Evolutionary conservation across 164 flowering plant genomes (phyloP).

Genomic region (Santalum album): DNA sequence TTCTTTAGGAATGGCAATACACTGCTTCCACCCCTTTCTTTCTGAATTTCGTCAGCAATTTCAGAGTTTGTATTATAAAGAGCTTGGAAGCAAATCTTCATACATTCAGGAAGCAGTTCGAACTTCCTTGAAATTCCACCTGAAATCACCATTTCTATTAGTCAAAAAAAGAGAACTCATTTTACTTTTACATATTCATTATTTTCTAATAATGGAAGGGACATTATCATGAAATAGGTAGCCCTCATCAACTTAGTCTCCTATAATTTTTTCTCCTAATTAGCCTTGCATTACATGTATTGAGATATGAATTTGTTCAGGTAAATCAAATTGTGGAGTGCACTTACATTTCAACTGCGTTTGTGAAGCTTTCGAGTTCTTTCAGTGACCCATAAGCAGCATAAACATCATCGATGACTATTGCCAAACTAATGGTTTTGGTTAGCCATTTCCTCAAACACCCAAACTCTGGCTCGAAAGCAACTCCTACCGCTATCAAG

Average conservation of each 20-base stretch:
- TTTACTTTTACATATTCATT: too few relatives aligned
- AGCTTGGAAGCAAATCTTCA: slow-evolving; percentile 36
- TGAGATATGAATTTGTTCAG: too few relatives aligned
- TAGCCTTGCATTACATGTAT: too few relatives aligned
- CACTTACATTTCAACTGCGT: slow-evolving; percentile 24
- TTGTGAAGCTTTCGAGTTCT: slow-evolving; percentile 32
- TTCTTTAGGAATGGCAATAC: slow-evolving; percentile 23
- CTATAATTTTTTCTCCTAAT: too few relatives aligned
- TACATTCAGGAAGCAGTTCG: slow-evolving; percentile 35
- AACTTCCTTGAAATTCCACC: slow-evolving; percentile 42
- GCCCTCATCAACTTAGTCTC: too few relatives aligned
- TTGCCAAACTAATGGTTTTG: slow-evolving; percentile 22
- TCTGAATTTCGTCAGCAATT: slow-evolving; percentile 22
- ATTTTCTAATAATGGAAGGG: too few relatives aligned
- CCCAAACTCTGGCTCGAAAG: slow-evolving; percentile 16
- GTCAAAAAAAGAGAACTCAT: neutral
- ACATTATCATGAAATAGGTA: too few relatives aligned
- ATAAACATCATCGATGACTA: slow-evolving; percentile 34
- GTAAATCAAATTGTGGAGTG: too few relatives aligned
- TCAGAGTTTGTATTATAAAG: slow-evolving; percentile 26
- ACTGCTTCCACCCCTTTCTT: slow-evolving; percentile 18
- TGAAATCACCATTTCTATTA: slow-evolving; percentile 6
- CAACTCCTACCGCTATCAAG: slow-evolving; percentile 28
- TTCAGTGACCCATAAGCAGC: slow-evolving; percentile 33
- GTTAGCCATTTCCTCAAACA: slow-evolving; percentile 22